Evolutionary conservation across 2,329 filamentous ascomycete species (phyloP), one percentile per base, ranked within the genome.

Genomic region (Trichoderma oligosporum): DNA sequence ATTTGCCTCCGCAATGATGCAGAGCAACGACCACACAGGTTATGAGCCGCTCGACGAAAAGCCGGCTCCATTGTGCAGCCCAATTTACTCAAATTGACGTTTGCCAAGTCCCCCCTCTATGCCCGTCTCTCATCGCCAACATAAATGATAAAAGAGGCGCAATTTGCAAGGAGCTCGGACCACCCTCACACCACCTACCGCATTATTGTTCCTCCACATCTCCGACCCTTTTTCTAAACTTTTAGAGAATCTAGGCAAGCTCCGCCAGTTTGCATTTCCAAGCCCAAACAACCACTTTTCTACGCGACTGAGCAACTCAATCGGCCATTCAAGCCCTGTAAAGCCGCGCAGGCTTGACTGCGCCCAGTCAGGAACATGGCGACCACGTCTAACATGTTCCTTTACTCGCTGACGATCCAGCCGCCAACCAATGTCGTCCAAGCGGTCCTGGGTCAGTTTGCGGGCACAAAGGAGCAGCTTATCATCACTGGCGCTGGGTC

Each of bases 371-470:
- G 68, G 70, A 81, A 70, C 71, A 97, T 97, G 94, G 93, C 94
- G 78, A 96, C 92, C 72, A 97, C 93, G 61, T 97, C 92, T 64
- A 93, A 93, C 73, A 96, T 97, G 91, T 97, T 97, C 74, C 86
- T 99, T 78, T 99, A 99, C 78, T 94, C 91, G 68, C 82, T 99
- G 78, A 97, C 94, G 65, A 87, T 99, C 69, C 91, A 97, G 76
- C 88, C 90, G 66, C 90, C 94, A 31, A 92, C 91, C 64, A 88
- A 91, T 60, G 85, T 96, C 68, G 91, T 88, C 49, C 88, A 96
- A 75, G 92, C 94, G 62, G 88, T 97, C 63, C 82, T 96, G 60
- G 95, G 94, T 66, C 93, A 97, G 76, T 97, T 97, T 75, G 87
- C 91, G 60, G 92, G 93, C 64, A 96, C 91, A 63, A 96, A 93